A percentile compares a stretch with the other conserved stretches of the same genome.
Evolutionary conservation across 345 rosid genomes (phyloP).

Genomic region (Mercurialis annua): DNA sequence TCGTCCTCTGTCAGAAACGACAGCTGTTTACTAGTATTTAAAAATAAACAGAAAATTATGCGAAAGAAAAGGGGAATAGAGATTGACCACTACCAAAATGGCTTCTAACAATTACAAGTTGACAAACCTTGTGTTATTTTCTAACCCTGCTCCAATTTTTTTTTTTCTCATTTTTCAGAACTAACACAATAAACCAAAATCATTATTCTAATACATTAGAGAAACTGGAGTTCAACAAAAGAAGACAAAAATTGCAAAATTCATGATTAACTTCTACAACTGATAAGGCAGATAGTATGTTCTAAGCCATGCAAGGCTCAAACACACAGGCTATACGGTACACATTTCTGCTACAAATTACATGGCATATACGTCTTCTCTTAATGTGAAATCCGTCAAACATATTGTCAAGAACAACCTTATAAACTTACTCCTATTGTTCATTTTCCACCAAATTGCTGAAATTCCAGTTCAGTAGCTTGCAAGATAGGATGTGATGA

Average conservation of each 20-base stretch:
- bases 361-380: no score
- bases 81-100: neutral
- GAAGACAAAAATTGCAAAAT: no score
- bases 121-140: no score
- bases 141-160: neutral
- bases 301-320: no score
- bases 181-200: no score
- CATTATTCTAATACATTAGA: no score
- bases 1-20: conserved; percentile 73
- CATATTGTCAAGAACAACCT: neutral
- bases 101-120: neutral
- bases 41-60: neutral
- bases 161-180: neutral
- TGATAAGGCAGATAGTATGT: no score
- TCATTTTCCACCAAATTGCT: neutral
- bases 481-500: neutral
- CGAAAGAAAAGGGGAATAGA: neutral
- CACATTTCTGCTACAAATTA: no score
- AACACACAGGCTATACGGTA: no score
- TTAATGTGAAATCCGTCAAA: no score
- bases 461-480: neutral
- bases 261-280: no score
- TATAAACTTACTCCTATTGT: neutral
- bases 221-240: no score
- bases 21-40: conserved; percentile 15